Evolutionary conservation across 108 stramenopile genomes (phyloP).

Genomic region (Fistulifera solaris): DNA sequence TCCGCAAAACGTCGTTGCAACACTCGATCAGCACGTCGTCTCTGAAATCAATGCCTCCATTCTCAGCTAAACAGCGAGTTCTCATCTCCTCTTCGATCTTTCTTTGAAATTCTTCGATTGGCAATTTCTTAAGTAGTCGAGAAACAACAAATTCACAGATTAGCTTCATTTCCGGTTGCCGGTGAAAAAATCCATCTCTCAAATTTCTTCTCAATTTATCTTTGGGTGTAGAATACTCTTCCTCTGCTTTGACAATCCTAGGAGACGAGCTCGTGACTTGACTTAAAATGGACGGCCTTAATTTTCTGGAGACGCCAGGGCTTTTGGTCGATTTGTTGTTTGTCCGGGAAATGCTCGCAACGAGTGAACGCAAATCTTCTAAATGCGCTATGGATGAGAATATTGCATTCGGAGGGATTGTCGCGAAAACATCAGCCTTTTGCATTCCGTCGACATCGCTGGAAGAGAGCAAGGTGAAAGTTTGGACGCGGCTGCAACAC

Average conservation of each 20-base stretch:
- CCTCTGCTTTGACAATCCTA: neutral
- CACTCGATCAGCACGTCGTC: too few species aligned
- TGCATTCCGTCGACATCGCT: neutral
- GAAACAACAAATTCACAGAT: slow-evolving; percentile 43
- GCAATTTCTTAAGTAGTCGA: too few species aligned
- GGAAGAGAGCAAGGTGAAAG: slow-evolving; percentile 28
- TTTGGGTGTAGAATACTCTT: neutral
- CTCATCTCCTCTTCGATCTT: too few species aligned
- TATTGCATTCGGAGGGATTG: slow-evolving; percentile 24
- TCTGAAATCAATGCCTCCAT: too few species aligned
- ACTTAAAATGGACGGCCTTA: slow-evolving; percentile 45
- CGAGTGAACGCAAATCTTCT: slow-evolving; percentile 45
- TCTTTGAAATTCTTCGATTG: too few species aligned
- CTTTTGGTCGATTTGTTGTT: slow-evolving; percentile 2
- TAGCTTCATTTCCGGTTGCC: slow-evolving; percentile 49
- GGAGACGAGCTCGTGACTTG: slow-evolving; percentile 1
- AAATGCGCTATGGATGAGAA: slow-evolving; percentile 37
- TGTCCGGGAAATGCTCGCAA: slow-evolving; percentile 16
- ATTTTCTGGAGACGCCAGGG: slow-evolving; percentile 34
- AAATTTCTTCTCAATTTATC: slow-evolving; percentile 38
- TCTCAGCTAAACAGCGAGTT: too few species aligned
- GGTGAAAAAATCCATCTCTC: slow-evolving; percentile 73
- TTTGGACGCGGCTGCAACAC: slow-evolving; percentile 44
- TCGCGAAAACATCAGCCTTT: slow-evolving; percentile 16
- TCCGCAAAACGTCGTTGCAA: too few species aligned